Base-by-base conservation (phyloP, 768 basidiomycete genomes). In the Pluteus cervinus region DNA sequence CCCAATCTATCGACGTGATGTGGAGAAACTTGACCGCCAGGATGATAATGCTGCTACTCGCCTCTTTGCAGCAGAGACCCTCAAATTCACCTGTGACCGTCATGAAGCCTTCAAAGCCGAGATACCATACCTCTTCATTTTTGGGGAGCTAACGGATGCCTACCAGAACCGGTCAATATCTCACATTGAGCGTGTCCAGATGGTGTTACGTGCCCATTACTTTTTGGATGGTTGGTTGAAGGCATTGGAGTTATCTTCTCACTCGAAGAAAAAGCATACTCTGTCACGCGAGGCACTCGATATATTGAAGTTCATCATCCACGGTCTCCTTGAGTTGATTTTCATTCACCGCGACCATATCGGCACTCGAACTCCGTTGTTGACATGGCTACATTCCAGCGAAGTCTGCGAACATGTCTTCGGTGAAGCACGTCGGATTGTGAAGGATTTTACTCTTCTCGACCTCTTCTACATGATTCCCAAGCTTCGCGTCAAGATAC, bases 11-110 rank as follows among this genome's bases (percentile, higher is more conserved):
- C 25, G 7, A 8, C 51, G 52, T 3, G 57, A 61, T 45, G 58
- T 69, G 3, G 52, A 58, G 10, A 62, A 61, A 28, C 21, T 65
- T 0, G 65, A 71, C 34, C 45, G 58, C 0, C 69, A 72, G 45
- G 69, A 71, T 40, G 66, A 72, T 40, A 52, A 53, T 46, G 69
- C 68, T 0, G 66, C 66, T 0, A 39, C 53, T 4, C 55, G 62
- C 0, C 50, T 68, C 0, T 65, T 67, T 41, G 61, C 57, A 5
- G 55, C 56, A 0, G 40, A 39, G 1, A 46, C 53, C 0, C 43
- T 68, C 1, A 22, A 55, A 15, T 47, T 33, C 15, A 21, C 49
- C 0, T 29, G 21, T 14, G 26, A 47, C 0, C 18, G 54, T 10
- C 44, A 54, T 32, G 52, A 54, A 1, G 52, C 62, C 1, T 24